phyloP scores from a whole-genome alignment of 345 rosid genomes.

The Brassica carinata region DNA sequence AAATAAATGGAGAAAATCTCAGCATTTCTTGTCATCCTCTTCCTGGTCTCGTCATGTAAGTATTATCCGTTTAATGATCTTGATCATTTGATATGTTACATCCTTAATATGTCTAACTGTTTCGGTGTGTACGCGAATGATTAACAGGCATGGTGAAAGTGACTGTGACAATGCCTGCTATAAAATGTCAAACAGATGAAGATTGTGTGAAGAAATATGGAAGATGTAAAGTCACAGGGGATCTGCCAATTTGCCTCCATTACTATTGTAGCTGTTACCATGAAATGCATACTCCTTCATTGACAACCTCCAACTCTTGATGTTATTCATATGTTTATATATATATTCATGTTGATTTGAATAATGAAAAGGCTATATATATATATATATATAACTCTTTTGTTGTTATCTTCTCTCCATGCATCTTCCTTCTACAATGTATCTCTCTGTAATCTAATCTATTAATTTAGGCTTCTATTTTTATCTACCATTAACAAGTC shows the following conservation, averaged over 20 bases:
- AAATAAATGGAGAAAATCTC: constrained; percentile 22
- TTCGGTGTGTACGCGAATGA: neutral
- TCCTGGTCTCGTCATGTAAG: constrained; percentile 37
- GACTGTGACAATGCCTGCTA: constrained; percentile 18
- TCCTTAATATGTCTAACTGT: neutral
- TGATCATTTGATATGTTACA: neutral
- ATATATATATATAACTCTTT: neutral
- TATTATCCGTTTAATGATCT: neutral
- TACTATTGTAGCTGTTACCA: constrained; percentile 1
- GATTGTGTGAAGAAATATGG: constrained; percentile 22
- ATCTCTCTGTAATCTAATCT: neutral
- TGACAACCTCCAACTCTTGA: neutral
- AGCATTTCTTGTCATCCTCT: constrained; percentile 22
- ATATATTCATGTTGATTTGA: neutral
- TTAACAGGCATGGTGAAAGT: constrained; percentile 23
- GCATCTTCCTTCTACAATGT: neutral
- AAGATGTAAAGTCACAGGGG: constrained; percentile 26
- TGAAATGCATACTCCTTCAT: neutral
- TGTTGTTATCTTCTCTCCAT: neutral
- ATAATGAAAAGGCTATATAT: neutral
- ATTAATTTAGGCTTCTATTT: too few species aligned
- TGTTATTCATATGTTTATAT: neutral
- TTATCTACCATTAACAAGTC: too few species aligned
- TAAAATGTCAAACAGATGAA: constrained; percentile 22
- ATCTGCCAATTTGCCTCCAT: constrained; percentile 12